phyloP scores from a whole-genome alignment of 768 basidiomycete species.

The Hemileccinum rubropunctum region DNA sequence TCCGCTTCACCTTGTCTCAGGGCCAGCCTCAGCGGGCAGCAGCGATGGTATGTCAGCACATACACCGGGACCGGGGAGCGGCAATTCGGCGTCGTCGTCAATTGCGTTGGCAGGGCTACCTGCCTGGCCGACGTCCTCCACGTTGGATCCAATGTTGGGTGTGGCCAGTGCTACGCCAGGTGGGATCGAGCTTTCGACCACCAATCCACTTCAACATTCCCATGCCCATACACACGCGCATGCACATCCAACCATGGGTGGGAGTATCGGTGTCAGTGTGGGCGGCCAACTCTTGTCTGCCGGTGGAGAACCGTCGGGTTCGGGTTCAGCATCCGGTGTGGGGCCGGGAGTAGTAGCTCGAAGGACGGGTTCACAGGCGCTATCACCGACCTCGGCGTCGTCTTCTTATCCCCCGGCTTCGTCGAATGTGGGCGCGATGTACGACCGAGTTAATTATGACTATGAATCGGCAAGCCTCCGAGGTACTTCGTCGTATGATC shows the following conservation, averaged over 20 bases:
- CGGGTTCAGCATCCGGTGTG: conserved; percentile 5
- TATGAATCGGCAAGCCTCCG: conserved; percentile 18
- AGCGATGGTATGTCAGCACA: conserved; percentile 19
- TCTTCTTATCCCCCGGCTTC: conserved; percentile 18
- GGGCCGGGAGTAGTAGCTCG: conserved; percentile 3
- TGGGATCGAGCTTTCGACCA: conserved; percentile 29
- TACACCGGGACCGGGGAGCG: conserved; percentile 15
- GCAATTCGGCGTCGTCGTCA: conserved; percentile 14
- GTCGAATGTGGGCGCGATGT: conserved; percentile 16
- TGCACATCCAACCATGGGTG: conserved; percentile 12
- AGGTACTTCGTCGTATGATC: conserved; percentile 18
- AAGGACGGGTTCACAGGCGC: conserved; percentile 13
- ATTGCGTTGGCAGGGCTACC: conserved; percentile 29
- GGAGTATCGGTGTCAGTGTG: conserved; percentile 1
- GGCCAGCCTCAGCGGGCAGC: conserved; percentile 14
- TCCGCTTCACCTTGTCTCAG: conserved; percentile 18
- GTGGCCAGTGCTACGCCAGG: conserved; percentile 32
- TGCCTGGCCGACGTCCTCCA: conserved; percentile 32
- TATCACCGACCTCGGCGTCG: conserved; percentile 13
- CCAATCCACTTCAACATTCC: conserved; percentile 8
- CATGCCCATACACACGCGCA: conserved; percentile 10
- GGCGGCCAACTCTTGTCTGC: conserved; percentile 22
- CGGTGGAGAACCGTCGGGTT: conserved; percentile 12
- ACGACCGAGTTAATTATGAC: conserved; percentile 22
- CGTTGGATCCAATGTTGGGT: conserved; percentile 30